Conservation (phyloP, 2,329 filamentous ascomycete genomes). For the Aspergillus sp. region DNA sequence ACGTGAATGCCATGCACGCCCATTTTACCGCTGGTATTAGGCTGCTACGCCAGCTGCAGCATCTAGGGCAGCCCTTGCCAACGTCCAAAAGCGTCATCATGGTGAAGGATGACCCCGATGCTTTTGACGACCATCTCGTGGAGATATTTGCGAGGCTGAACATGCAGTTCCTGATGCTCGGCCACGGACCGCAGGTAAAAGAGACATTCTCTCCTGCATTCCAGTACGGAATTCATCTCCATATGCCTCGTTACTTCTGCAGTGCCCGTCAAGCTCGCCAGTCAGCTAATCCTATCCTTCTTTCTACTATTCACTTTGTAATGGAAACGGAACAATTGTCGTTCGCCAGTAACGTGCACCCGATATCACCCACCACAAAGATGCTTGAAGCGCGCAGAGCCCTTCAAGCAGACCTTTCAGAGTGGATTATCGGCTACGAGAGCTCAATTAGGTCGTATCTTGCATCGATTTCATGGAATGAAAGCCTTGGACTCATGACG, state of each 20-base stretch:
- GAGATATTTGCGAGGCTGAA: not conserved
- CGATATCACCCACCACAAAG: not conserved
- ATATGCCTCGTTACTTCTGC: not conserved
- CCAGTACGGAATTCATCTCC: not conserved
- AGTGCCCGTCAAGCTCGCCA: not conserved
- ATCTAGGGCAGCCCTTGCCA: not conserved
- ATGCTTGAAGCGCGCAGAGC: not conserved
- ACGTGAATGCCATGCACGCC: not conserved
- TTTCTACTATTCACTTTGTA: not conserved
- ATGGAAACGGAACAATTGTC: not conserved
- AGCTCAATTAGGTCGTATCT: not conserved
- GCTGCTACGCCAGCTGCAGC: not conserved
- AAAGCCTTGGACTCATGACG: not conserved
- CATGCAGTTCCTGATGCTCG: constrained; percentile 1
- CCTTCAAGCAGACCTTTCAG: not conserved
- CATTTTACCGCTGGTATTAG: not conserved
- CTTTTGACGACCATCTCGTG: not conserved
- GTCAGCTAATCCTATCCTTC: not conserved
- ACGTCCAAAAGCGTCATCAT: not conserved
- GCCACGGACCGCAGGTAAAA: not conserved
- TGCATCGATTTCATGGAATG: not conserved
- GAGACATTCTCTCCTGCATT: not conserved
- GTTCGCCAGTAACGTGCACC: not conserved
- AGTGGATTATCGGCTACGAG: not conserved
- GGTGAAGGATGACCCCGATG: not conserved